phyloP scores from a whole-genome alignment of 495 filamentous ascomycete genomes.

The Penicillium salamii region DNA sequence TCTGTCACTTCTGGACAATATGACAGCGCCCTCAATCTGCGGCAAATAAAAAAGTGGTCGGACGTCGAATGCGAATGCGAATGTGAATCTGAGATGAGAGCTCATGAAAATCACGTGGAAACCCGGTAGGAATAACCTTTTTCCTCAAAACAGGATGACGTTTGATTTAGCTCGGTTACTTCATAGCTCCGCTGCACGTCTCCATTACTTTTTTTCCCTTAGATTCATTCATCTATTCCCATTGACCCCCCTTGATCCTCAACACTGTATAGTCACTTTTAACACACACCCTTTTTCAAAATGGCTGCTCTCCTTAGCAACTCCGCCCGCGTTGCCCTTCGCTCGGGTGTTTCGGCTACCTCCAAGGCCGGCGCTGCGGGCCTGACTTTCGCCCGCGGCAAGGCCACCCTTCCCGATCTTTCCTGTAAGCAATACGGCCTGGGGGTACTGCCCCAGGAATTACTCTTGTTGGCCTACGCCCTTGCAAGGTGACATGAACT shows the following conservation, averaged over 20 bases:
- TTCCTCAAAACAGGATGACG: slow-evolving; percentile 32
- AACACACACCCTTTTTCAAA: slow-evolving; percentile 15
- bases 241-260: slow-evolving; percentile 6
- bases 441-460: not conserved
- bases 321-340: slow-evolving; percentile 53
- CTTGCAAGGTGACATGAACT: not conserved
- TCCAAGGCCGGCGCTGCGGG: slow-evolving; percentile 56
- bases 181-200: slow-evolving; percentile 19
- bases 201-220: slow-evolving; percentile 10
- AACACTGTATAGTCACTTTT: not conserved
- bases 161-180: slow-evolving; percentile 26
- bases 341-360: slow-evolving; percentile 49
- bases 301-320: slow-evolving; percentile 59
- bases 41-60: not conserved
- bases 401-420: slow-evolving; percentile 93
- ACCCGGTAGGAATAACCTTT: slow-evolving; percentile 14
- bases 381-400: slow-evolving; percentile 75
- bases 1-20: not conserved
- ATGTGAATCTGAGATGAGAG: slow-evolving; percentile 9
- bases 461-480: too few species aligned
- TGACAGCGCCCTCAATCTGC: not conserved
- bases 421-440: slow-evolving; percentile 60
- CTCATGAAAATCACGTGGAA: slow-evolving; percentile 25
- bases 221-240: slow-evolving; percentile 5
- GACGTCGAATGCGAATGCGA: not conserved